These are phyloP conservation scores for Buddleja alternifolia DNA, from an alignment of 257 asterid species.

Conservation along the genomic window DNA sequence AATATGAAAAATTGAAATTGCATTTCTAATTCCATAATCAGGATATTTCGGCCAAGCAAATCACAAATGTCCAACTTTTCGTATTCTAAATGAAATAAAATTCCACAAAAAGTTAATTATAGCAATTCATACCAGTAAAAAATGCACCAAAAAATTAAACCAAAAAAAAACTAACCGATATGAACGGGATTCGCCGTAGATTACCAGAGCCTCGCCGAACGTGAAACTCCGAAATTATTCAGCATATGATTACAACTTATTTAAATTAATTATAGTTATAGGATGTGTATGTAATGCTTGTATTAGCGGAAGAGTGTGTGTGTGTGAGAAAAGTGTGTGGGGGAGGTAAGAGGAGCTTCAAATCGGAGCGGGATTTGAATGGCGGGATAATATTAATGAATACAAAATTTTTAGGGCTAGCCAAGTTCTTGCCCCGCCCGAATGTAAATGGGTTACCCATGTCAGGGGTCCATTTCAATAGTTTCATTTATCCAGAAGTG, in stretches of 20 bases:
- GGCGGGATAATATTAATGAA: constrained; percentile 57
- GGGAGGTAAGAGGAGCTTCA: constrained; percentile 32
- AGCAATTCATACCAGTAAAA: constrained; percentile 18
- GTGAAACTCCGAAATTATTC: not conserved
- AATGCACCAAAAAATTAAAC: not conserved
- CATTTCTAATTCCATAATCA: constrained; percentile 7
- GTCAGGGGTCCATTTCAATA: not conserved
- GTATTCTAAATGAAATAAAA: not conserved
- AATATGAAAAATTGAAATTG: not conserved
- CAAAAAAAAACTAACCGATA: constrained; percentile 1
- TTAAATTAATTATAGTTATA: not conserved
- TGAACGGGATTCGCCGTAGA: constrained; percentile 14
- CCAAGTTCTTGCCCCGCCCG: constrained; percentile 9
- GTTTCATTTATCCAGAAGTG: too few species aligned
- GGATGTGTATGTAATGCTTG: not conserved
- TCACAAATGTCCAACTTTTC: not conserved
- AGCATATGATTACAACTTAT: not conserved
- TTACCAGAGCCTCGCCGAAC: constrained; percentile 16
- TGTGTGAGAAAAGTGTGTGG: not conserved
- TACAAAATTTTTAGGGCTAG: constrained; percentile 26
- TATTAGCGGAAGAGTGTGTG: not conserved
- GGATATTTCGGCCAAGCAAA: constrained; percentile 6
- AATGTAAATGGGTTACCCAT: not conserved
- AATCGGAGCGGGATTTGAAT: constrained; percentile 37
- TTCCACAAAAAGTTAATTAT: not conserved